phyloP scores from a whole-genome alignment of 768 basidiomycete species.

The Rickenella mellea region DNA sequence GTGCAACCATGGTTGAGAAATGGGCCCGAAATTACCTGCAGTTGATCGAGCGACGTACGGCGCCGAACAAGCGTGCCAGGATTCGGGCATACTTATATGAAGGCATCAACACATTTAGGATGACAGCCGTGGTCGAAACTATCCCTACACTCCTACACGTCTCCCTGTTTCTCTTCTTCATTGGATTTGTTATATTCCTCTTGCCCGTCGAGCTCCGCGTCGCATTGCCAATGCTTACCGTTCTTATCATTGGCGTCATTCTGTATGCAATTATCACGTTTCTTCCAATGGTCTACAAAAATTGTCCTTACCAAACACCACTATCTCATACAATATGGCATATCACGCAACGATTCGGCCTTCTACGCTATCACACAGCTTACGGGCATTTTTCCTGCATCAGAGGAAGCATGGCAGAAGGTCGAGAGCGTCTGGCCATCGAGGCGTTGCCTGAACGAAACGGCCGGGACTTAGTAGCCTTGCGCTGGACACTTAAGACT shows the following conservation, averaged over 20 bases:
- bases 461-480: too few relatives aligned
- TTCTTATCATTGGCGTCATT: background rate
- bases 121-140: conserved; percentile 2
- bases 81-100: conserved; percentile 6
- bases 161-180: conserved; percentile 9
- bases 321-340: conserved; percentile 6
- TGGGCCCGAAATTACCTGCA: conserved; percentile 8
- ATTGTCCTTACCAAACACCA: conserved; percentile 10
- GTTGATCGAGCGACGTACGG: conserved; percentile 1
- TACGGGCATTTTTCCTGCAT: too few relatives aligned
- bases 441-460: too few relatives aligned
- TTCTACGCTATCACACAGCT: too few relatives aligned
- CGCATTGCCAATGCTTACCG: conserved; percentile 3
- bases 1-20: conserved; percentile 7
- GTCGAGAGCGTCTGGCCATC: too few relatives aligned
- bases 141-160: conserved; percentile 8
- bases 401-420: too few relatives aligned
- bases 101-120: conserved; percentile 5
- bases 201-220: conserved; percentile 6
- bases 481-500: too few relatives aligned
- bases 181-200: conserved; percentile 8
- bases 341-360: too few relatives aligned
- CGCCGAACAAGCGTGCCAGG: conserved; percentile 2
- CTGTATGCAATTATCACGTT: conserved; percentile 6
- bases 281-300: conserved; percentile 3